phyloP scores from a whole-genome alignment of 148 eudicot species.

The Pouteria glomerata region DNA sequence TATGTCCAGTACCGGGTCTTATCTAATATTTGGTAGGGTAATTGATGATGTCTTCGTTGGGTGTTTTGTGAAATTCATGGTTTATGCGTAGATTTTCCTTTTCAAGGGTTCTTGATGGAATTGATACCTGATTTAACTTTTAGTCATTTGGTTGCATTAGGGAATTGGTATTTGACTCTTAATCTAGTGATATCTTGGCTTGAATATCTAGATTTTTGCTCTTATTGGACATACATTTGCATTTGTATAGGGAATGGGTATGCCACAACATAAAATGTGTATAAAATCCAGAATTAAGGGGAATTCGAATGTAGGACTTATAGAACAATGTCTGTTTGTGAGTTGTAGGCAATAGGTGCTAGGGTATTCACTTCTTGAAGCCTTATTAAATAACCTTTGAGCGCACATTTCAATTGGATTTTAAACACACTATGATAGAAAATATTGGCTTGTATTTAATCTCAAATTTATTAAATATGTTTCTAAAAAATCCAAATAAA shows the following conservation, averaged over 20 bases:
- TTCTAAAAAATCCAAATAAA: too few relatives aligned
- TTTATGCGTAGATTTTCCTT: neutral
- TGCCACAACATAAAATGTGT: too few relatives aligned
- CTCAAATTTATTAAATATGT: too few relatives aligned
- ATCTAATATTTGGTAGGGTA: slow-evolving; percentile 7
- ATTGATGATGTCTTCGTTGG: neutral
- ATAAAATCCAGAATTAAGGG: neutral
- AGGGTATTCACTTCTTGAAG: neutral
- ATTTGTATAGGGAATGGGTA: too few relatives aligned
- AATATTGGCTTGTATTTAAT: too few relatives aligned
- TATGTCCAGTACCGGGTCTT: neutral
- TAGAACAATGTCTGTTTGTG: neutral
- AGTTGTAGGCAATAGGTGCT: neutral
- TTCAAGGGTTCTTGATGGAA: neutral
- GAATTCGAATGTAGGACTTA: neutral
- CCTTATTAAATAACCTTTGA: neutral
- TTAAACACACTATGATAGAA: neutral
- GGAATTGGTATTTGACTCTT: neutral
- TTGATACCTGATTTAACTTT: neutral
- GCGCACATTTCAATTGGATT: neutral
- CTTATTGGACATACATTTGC: too few relatives aligned
- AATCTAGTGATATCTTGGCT: slow-evolving; percentile 5
- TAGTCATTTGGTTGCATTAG: neutral
- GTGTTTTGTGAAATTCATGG: neutral
- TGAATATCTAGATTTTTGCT: neutral